Evolutionary conservation across 768 basidiomycete genomes (phyloP).

Genomic region (Russula vinacea): DNA sequence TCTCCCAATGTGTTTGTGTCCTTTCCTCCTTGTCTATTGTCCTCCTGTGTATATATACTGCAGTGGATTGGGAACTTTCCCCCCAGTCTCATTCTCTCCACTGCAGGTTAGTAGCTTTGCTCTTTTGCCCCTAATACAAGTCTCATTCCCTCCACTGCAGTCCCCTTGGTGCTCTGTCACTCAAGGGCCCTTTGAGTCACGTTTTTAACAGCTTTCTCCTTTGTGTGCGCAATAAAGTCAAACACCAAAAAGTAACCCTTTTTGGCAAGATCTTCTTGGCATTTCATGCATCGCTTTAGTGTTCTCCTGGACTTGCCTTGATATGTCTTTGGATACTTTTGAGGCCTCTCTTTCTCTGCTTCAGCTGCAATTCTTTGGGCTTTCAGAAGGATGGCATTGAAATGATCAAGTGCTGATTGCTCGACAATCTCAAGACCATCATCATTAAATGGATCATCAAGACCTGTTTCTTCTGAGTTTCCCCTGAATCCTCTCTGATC

Average conservation of each 20-base stretch:
- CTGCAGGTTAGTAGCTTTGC: too few relatives aligned
- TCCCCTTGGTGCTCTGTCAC: too few relatives aligned
- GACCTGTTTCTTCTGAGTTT: too few relatives aligned
- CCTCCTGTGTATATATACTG: too few relatives aligned
- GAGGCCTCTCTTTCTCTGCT: background rate
- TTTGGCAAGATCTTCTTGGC: background rate
- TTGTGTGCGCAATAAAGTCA: background rate
- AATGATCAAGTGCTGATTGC: background rate
- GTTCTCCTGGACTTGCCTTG: background rate
- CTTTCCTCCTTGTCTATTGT: too few relatives aligned
- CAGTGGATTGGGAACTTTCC: too few relatives aligned
- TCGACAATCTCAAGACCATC: background rate
- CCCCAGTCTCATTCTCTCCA: too few relatives aligned
- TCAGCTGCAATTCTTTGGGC: background rate
- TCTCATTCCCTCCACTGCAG: too few relatives aligned
- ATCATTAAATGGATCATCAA: too few relatives aligned
- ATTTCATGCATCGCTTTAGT: background rate
- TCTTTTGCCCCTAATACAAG: too few relatives aligned
- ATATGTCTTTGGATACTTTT: background rate
- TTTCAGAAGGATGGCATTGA: background rate
- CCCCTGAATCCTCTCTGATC: too few relatives aligned
- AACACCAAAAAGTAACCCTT: background rate
- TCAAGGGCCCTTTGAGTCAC: background rate
- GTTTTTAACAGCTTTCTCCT: background rate
- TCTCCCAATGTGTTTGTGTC: too few relatives aligned